A percentile compares a stretch with the other conserved stretches of the same genome.
Conservation (phyloP, 2,329 filamentous ascomycete species). For the Ilyonectria robusta region DNA sequence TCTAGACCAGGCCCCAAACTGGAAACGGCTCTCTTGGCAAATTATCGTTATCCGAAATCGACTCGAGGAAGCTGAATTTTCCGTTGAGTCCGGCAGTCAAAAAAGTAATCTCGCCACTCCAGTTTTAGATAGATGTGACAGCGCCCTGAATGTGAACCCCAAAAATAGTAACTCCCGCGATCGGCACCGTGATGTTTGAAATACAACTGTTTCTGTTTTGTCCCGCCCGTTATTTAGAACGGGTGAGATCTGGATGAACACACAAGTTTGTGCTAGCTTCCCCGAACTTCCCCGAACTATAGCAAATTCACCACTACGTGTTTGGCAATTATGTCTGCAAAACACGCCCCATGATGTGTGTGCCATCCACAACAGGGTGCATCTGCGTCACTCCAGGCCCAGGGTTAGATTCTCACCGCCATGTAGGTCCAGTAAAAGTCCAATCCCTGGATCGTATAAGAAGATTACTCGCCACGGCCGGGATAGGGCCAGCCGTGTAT, state of each 20-base stretch:
- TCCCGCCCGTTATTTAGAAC: conserved; percentile 7
- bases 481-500: conserved; percentile 20
- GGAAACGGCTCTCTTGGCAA: conserved; percentile 12
- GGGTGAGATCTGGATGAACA: conserved; percentile 1
- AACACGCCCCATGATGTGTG: conserved; percentile 13
- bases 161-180: conserved; percentile 21
- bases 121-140: conserved; percentile 25
- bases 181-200: conserved; percentile 12
- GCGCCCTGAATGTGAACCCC: conserved; percentile 15
- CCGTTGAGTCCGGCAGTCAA: conserved; percentile 13
- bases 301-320: neutral
- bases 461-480: conserved; percentile 6
- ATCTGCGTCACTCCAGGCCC: neutral
- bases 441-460: neutral
- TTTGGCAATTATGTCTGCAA: conserved; percentile 9
- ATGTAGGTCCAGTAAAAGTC: conserved; percentile 1
- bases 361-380: conserved; percentile 17
- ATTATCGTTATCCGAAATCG: conserved; percentile 14
- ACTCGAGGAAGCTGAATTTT: conserved; percentile 18
- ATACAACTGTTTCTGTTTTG: conserved; percentile 21
- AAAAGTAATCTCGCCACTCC: conserved; percentile 10
- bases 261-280: conserved; percentile 4
- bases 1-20: conserved; percentile 8
- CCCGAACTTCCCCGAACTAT: conserved; percentile 16
- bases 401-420: conserved; percentile 7